These are phyloP conservation scores for Pilasporangium apinafurcum DNA, from an alignment of 352 stramenopile genomes.

Conservation along the genomic window DNA sequence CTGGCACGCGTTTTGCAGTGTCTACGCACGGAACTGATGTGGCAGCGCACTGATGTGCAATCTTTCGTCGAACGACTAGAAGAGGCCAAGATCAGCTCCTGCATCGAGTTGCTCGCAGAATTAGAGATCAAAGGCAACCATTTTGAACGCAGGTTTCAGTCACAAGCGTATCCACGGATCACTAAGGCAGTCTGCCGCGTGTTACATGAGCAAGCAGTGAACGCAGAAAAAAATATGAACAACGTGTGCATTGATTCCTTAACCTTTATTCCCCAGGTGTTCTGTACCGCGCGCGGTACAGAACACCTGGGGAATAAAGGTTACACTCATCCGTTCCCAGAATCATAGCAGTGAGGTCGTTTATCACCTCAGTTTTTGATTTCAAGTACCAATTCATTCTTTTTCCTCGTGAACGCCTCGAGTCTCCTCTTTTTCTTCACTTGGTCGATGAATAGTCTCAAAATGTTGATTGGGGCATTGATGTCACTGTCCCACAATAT, in stretches of 20 bases:
- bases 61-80: conserved; percentile 32
- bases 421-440: too few species aligned
- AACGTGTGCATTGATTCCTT: not conserved
- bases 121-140: conserved; percentile 16
- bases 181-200: conserved; percentile 33
- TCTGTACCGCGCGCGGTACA: too few species aligned
- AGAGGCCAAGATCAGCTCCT: conserved; percentile 27
- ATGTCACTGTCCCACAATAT: too few species aligned
- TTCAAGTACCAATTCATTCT: too few species aligned
- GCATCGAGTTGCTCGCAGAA: conserved; percentile 20
- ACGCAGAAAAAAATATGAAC: not conserved
- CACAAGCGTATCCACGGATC: conserved; percentile 33
- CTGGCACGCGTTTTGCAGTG: conserved; percentile 18
- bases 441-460: too few species aligned
- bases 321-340: too few species aligned
- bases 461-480: too few species aligned
- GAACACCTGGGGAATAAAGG: too few species aligned
- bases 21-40: conserved; percentile 40
- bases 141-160: conserved; percentile 50
- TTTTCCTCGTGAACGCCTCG: too few species aligned
- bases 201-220: conserved; percentile 11
- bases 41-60: conserved; percentile 19
- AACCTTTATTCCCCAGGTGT: too few species aligned
- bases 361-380: too few species aligned
- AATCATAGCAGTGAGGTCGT: too few species aligned